These are phyloP conservation scores for Yamadazyma siamensis DNA, from an alignment of 1,139 yeast species.

Conservation along the genomic window DNA sequence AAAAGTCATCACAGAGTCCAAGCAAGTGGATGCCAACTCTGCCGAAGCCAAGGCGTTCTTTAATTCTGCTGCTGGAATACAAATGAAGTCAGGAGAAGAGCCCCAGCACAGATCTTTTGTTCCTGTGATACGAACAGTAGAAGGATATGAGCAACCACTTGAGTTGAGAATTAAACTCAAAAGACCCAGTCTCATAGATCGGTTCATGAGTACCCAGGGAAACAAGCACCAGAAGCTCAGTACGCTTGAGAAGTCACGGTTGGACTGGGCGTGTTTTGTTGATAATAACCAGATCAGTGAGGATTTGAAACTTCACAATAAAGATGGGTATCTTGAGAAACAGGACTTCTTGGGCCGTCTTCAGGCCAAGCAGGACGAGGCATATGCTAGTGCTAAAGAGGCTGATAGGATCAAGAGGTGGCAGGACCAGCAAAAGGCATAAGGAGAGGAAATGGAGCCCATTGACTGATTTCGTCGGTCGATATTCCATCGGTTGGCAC, in stretches of 20 bases:
- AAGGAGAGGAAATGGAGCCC: too few species aligned
- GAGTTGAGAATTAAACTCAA: constrained; percentile 47
- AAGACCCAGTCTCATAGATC: constrained; percentile 75
- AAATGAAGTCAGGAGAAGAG: constrained; percentile 9
- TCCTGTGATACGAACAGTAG: constrained; percentile 36
- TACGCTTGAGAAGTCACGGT: constrained; percentile 85
- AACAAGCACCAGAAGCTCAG: constrained; percentile 63
- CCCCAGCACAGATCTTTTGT: constrained; percentile 24
- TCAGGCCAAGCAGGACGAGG: constrained; percentile 61
- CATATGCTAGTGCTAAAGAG: constrained; percentile 57
- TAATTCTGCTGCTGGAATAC: constrained; percentile 38
- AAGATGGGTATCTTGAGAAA: constrained; percentile 82
- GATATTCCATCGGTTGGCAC: too few species aligned
- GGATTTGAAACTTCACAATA: constrained; percentile 74
- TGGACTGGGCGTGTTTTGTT: constrained; percentile 96
- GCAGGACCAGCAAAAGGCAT: constrained; percentile 16
- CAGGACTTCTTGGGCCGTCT: constrained; percentile 86
- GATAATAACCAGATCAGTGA: constrained; percentile 82
- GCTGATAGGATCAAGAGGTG: constrained; percentile 31
- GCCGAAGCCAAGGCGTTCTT: constrained; percentile 86
- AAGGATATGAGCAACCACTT: constrained; percentile 28
- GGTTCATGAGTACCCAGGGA: constrained; percentile 30
- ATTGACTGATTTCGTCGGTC: too few species aligned
- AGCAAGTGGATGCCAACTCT: constrained; percentile 69
- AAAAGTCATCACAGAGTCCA: constrained; percentile 70